These are phyloP conservation scores for Penicillium brevicompactum DNA, from an alignment of 2,329 filamentous ascomycete species.

Conservation along the genomic window DNA sequence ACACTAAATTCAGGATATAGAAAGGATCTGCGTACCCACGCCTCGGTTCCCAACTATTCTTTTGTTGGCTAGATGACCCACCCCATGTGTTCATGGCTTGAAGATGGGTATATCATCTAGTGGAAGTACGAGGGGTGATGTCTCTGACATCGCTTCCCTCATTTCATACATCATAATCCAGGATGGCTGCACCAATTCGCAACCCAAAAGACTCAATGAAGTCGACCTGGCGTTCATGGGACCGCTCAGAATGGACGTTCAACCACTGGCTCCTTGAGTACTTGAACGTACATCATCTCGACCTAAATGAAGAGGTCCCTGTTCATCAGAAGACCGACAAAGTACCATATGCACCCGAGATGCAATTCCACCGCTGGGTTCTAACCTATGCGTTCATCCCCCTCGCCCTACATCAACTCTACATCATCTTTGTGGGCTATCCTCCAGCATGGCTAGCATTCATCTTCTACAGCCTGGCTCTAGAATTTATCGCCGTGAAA, in stretches of 20 bases:
- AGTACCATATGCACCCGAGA: slow-evolving; percentile 25
- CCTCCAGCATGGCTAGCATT: slow-evolving; percentile 22
- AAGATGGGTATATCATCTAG: neutral
- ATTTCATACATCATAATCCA: neutral
- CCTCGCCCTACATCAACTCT: slow-evolving; percentile 25
- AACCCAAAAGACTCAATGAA: slow-evolving; percentile 32
- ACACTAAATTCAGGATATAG: neutral
- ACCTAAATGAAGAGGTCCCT: slow-evolving; percentile 24
- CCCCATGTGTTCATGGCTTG: neutral
- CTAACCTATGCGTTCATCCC: slow-evolving; percentile 25
- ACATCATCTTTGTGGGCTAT: slow-evolving; percentile 22
- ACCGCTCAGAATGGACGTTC: slow-evolving; percentile 25
- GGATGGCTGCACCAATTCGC: slow-evolving; percentile 1
- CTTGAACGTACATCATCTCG: slow-evolving; percentile 23
- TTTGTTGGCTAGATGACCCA: slow-evolving; percentile 1
- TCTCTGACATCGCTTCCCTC: neutral
- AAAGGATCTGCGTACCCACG: neutral
- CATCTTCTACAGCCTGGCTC: slow-evolving; percentile 23
- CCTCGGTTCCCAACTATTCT: neutral
- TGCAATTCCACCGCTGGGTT: slow-evolving; percentile 29
- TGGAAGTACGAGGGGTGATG: neutral
- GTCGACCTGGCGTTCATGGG: slow-evolving; percentile 28
- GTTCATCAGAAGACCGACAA: slow-evolving; percentile 23
- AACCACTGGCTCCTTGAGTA: slow-evolving; percentile 31
- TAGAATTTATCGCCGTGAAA: slow-evolving; percentile 29